Evolutionary conservation across 208 protist genomes (phyloP), one percentile per base, ranked within the genome.

Genomic region (Borovskyia barvae): DNA sequence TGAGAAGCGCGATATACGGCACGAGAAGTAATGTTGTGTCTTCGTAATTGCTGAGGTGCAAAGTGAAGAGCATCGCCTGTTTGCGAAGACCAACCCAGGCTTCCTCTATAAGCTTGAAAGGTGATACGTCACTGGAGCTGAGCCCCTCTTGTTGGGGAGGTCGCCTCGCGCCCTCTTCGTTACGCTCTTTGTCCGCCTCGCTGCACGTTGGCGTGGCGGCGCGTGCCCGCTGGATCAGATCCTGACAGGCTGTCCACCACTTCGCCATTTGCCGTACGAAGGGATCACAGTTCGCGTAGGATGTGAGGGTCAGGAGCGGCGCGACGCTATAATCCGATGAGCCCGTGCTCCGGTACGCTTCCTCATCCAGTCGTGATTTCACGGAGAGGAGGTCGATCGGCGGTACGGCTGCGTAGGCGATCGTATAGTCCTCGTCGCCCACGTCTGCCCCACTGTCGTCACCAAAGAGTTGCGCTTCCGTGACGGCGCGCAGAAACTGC

Each of bases 321-420:
- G 63, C 63, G 3, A 69, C 45, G 11, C n/a, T 62, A 54, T 50
- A 69, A 12, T 62, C 53, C 0, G 28, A n/a, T n/a, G n/a, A n/a
- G n/a, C n/a, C n/a, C n/a, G n/a, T n/a, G n/a, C n/a, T n/a, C n/a
- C n/a, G n/a, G n/a, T n/a, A n/a, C n/a, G n/a, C n/a, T n/a, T n/a
- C n/a, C n/a, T n/a, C n/a, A n/a, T n/a, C n/a, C n/a, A n/a, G n/a
- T n/a, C n/a, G n/a, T n/a, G n/a, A n/a, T n/a, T n/a, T n/a, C n/a
- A n/a, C n/a, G n/a, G n/a, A n/a, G n/a, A n/a, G n/a, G n/a, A n/a
- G n/a, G n/a, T n/a, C n/a, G n/a, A n/a, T n/a, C 19, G 0, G 22
- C 8, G 20, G 17, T 9, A 55, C 35, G n/a, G 62, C 24, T 3
- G 42, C 43, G 37, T 54, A 56, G 19, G 28, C 22, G 24, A 49